Base-by-base conservation (phyloP, 306 rosid genomes). In the Prunus salicina region DNA sequence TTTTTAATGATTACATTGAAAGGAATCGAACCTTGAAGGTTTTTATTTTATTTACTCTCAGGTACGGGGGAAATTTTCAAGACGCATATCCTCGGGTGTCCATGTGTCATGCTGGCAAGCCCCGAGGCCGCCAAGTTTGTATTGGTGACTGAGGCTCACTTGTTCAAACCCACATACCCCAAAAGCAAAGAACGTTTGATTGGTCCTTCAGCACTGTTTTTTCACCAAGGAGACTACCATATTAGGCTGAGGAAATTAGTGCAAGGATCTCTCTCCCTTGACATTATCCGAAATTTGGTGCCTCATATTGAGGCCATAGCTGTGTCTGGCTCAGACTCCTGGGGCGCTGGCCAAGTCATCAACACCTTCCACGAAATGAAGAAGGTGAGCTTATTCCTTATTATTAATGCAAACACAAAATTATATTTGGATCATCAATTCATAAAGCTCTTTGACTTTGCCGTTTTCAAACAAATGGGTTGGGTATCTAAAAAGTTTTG, bases 21-120 rank as follows among this genome's bases (percentile, higher is more conserved):
- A 27, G 3, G 56, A 41, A 41, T 57, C 12, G 43, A 46, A 64
- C 32, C 15, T 2, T 67, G 9, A 67, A 19, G 6, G 13, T 19
- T 3, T 18, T 1, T 25, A 60, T 12, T 14, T 30, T 24, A 3
- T 47, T 16, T 18, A 2, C 18, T 46, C 0, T 50, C 55, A 95
- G 98, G 90, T 92, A 90, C 2, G 98, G 98, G 98, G 0, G 95
- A 92, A 67, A 90, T 95, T 78, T 95, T 95, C 79, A 95, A 95
- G 87, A 95, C 92, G 6, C 89, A 92, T 76, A 89, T 95, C 50
- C 84, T 86, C 1, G 98, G 98, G 6, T 90, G 91, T 51, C 92
- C 89, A 2, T 86, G 97, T 77, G 92, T 95, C 84, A 92, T 92
- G 97, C 77, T 95, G 74, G 87, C 96, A 2, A 92, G 96, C 67